A percentile compares a stretch with the other conserved stretches of the same genome.
Conservation (phyloP, 306 rosid species). For the Sesbania bispinosa region DNA sequence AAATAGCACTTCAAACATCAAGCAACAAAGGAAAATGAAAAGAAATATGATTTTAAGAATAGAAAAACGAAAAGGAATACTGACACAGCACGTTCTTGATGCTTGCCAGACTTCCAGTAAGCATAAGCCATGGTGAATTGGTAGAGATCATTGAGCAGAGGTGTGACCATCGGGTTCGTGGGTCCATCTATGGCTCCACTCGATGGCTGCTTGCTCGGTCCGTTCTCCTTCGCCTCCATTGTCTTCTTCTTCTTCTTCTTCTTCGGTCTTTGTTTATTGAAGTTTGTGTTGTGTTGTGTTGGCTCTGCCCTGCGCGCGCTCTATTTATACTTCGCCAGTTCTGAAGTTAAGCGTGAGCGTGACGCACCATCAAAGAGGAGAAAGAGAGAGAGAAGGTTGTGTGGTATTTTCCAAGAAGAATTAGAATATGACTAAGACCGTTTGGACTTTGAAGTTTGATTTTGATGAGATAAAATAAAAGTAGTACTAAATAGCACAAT, state of each 20-base stretch:
- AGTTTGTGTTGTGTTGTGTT: not conserved
- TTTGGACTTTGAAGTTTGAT: not conserved
- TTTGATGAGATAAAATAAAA: no score
- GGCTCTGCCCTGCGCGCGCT: slow-evolving; percentile 10
- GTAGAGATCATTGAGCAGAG: slow-evolving; percentile 95
- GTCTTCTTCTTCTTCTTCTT: not conserved
- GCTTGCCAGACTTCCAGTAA: slow-evolving; percentile 98
- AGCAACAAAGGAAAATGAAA: not conserved
- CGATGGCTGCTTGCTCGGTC: slow-evolving; percentile 34
- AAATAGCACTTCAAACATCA: slow-evolving; percentile 22
- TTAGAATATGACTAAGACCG: not conserved
- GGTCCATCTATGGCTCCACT: slow-evolving; percentile 53
- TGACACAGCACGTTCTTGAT: slow-evolving; percentile 91
- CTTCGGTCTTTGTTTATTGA: not conserved
- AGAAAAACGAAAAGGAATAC: slow-evolving; percentile 22
- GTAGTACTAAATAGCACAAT: not conserved
- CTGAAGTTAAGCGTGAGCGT: slow-evolving; percentile 22
- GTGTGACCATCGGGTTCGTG: slow-evolving; percentile 94
- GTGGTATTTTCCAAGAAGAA: not conserved
- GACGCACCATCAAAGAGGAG: not conserved
- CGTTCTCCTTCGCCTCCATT: slow-evolving; percentile 63
- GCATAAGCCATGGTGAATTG: slow-evolving; percentile 99
- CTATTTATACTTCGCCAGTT: not conserved
- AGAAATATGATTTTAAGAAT: not conserved
- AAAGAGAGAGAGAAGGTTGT: not conserved